Evolutionary conservation across 1,284 basidiomycete species (phyloP), one percentile per base, ranked within the genome.

Genomic region (Ceratobasidium sp.): DNA sequence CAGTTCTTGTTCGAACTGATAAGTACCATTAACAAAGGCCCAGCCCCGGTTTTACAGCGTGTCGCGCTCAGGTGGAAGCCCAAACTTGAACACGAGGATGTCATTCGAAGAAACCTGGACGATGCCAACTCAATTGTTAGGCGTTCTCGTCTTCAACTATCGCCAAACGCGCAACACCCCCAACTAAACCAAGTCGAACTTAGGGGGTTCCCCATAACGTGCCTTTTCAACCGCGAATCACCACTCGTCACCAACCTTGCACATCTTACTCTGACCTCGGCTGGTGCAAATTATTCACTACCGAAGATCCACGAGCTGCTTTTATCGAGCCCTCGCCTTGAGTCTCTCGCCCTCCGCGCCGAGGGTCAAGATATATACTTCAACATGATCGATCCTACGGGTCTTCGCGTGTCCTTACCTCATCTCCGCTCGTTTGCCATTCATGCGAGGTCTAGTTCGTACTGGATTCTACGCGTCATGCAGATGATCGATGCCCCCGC

Each of bases 51-150:
- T 19, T 33, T 59, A 15, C 33, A 22, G 19, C 36, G n/a, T 33
- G 56, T 59, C 56, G 27, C 54, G 9, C 54, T 59, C 56, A 17
- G 36, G 22, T 59, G 56, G 56, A 33, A 59, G 29, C 27, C 31
- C 7, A 59, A 19, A 17, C 56, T 33, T 8, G 36, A 1, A 59
- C 36, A 59, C 27, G 31, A 41, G 5, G 24, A 29, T n/a, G 7
- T 17, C 6, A 17, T 33, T 33, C 22, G 36, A 6, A 36, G 41
- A 15, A 41, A 33, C 17, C 33, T 33, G 17, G 11, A 36, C 29
- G 31, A 36, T 19, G 22, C 6, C 22, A n/a, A 19, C n/a, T 17
- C 19, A n/a, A 8, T 59, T 17, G 57, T 41, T 7, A 19, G 41
- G 33, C 19, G 41, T 17, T 36, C 57, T 59, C 17, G 14, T n/a